phyloP scores from a whole-genome alignment of 345 rosid species.

The Combretum micranthum region DNA sequence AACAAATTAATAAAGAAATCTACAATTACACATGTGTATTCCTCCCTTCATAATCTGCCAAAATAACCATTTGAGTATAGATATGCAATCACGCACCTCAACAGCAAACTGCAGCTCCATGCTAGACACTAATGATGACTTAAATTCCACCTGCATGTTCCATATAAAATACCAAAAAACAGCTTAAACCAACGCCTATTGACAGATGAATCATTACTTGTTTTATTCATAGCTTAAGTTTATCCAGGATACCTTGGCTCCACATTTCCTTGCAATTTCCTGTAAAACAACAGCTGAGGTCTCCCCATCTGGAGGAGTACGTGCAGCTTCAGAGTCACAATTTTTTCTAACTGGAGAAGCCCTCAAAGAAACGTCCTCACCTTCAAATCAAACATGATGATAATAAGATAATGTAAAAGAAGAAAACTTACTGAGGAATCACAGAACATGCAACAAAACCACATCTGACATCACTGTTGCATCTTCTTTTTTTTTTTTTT shows the following conservation, averaged over 20 bases:
- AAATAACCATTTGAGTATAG: neutral
- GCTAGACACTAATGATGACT: conserved; percentile 55
- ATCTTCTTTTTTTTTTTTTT: too few species aligned
- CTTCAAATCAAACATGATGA: conserved; percentile 27
- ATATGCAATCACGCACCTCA: conserved; percentile 45
- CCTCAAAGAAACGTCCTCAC: conserved; percentile 49
- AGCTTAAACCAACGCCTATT: neutral
- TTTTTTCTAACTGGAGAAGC: conserved; percentile 59
- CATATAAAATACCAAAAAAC: conserved; percentile 2
- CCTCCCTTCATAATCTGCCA: too few species aligned
- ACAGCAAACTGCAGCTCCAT: conserved; percentile 63
- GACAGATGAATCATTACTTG: neutral
- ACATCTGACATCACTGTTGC: neutral
- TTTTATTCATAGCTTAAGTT: neutral
- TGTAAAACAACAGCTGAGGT: conserved; percentile 51
- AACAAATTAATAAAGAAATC: conserved; percentile 2
- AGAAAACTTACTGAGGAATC: neutral
- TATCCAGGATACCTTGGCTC: conserved; percentile 56
- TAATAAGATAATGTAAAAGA: neutral
- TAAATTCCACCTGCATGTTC: conserved; percentile 71
- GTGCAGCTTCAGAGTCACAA: conserved; percentile 57
- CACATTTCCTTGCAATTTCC: conserved; percentile 78
- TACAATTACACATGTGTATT: neutral
- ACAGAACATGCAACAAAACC: neutral
- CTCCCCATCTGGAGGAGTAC: conserved; percentile 46